Evolutionary conservation across 257 asterid species (phyloP).

Genomic region (Solanum rostratum): DNA sequence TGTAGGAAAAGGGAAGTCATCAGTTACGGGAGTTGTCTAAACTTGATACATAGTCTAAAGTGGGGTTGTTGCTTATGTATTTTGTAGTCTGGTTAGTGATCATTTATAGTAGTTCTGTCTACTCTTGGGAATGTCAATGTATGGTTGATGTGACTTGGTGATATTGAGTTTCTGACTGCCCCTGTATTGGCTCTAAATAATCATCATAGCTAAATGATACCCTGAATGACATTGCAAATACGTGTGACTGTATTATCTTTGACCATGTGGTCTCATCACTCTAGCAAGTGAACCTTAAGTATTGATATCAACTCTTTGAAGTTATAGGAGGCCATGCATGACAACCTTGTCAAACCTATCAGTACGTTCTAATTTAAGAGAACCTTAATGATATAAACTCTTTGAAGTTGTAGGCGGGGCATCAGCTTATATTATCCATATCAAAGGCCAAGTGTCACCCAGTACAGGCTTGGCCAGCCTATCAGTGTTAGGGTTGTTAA

Average conservation of each 20-base stretch:
- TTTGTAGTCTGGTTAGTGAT: neutral
- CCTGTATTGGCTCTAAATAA: neutral
- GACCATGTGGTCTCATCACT: neutral
- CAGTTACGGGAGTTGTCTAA: neutral
- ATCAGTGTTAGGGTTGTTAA: too few relatives aligned
- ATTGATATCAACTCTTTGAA: neutral
- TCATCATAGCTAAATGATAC: neutral
- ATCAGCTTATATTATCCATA: too few relatives aligned
- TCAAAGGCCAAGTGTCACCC: too few relatives aligned
- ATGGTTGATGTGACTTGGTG: neutral
- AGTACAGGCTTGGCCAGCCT: too few relatives aligned
- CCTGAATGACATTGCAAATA: neutral
- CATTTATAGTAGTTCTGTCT: neutral
- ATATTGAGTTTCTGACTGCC: neutral
- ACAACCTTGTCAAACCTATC: too few relatives aligned
- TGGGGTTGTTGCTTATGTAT: neutral
- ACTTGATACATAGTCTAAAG: neutral
- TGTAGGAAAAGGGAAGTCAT: neutral
- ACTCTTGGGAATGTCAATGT: neutral
- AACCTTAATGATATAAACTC: too few relatives aligned
- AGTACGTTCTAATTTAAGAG: too few relatives aligned
- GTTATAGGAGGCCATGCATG: neutral
- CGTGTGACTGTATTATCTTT: neutral
- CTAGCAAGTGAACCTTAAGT: neutral
- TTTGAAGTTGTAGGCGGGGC: too few relatives aligned